A percentile compares a stretch with the other conserved stretches of the same genome.
phyloP scores from a whole-genome alignment of 2,329 filamentous ascomycete genomes.

The Fusarium circinatum region DNA sequence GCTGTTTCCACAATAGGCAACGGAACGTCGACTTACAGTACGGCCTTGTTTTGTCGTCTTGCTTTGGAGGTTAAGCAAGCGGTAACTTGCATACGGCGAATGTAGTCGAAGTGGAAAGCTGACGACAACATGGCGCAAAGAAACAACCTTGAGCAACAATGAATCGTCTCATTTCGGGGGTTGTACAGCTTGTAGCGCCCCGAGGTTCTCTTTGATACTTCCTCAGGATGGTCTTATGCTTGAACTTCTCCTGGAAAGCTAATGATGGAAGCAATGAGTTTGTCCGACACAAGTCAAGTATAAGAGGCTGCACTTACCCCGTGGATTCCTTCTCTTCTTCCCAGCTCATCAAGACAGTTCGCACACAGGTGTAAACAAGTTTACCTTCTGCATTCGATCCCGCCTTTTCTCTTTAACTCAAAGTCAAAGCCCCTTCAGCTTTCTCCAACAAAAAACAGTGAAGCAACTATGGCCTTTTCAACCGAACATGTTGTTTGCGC shows the following conservation, averaged over 20 bases:
- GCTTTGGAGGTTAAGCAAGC: not conserved
- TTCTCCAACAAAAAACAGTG: not conserved
- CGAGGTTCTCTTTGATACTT: not conserved
- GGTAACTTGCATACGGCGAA: slow-evolving; percentile 14
- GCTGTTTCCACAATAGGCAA: slow-evolving; percentile 12
- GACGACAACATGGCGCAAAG: slow-evolving; percentile 15
- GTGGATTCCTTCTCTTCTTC: not conserved
- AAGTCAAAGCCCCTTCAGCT: not conserved
- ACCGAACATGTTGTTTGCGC: not conserved
- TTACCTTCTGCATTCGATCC: not conserved
- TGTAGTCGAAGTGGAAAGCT: slow-evolving; percentile 2
- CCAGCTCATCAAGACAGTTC: not conserved
- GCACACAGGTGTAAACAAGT: not conserved
- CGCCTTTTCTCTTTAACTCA: not conserved
- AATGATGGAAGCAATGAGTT: not conserved
- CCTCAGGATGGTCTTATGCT: not conserved
- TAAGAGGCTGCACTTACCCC: slow-evolving; percentile 8
- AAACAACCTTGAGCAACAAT: slow-evolving; percentile 26
- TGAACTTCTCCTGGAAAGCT: not conserved
- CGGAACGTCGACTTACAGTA: not conserved
- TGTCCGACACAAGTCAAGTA: not conserved
- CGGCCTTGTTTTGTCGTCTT: not conserved
- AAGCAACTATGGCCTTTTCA: slow-evolving; percentile 18
- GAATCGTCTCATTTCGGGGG: slow-evolving; percentile 7
- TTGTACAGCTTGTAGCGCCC: slow-evolving; percentile 22